Conservation (phyloP, 495 filamentous ascomycete species). For the Haplographium delicatum region DNA sequence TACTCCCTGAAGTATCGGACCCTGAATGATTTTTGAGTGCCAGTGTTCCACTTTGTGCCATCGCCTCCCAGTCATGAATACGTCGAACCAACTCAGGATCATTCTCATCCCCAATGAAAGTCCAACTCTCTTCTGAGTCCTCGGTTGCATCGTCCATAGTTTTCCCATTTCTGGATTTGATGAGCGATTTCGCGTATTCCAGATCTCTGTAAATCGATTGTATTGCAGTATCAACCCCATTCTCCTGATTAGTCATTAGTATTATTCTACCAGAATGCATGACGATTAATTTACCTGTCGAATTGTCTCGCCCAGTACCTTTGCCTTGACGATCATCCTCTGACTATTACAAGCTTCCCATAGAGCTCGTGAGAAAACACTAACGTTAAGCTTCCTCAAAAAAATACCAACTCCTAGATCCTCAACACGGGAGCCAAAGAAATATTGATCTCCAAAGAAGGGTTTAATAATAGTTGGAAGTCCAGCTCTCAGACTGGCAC, state of each 20-base stretch:
- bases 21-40: background rate
- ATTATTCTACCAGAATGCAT: slow-evolving; percentile 3
- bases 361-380: slow-evolving; percentile 74
- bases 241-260: slow-evolving; percentile 56
- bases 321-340: slow-evolving; percentile 84
- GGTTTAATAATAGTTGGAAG: slow-evolving; percentile 93
- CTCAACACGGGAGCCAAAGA: slow-evolving; percentile 85
- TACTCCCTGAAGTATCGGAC: slow-evolving; percentile 2
- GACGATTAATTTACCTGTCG: slow-evolving; percentile 57
- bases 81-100: slow-evolving; percentile 22
- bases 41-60: background rate
- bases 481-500: slow-evolving; percentile 86
- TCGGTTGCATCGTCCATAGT: slow-evolving; percentile 43
- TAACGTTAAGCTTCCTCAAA: slow-evolving; percentile 82
- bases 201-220: slow-evolving; percentile 92
- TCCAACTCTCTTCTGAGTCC: slow-evolving; percentile 66
- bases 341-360: slow-evolving; percentile 87
- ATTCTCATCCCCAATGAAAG: slow-evolving; percentile 63
- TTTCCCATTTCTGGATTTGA: slow-evolving; percentile 53
- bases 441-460: slow-evolving; percentile 97
- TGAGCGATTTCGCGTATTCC: slow-evolving; percentile 87
- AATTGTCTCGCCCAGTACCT: slow-evolving; percentile 76
- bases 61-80: slow-evolving; percentile 18
- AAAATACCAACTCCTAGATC: slow-evolving; percentile 89
- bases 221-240: slow-evolving; percentile 83